These are phyloP conservation scores for Candida taoyuanica DNA, from an alignment of 805 yeast genomes.

Conservation along the genomic window DNA sequence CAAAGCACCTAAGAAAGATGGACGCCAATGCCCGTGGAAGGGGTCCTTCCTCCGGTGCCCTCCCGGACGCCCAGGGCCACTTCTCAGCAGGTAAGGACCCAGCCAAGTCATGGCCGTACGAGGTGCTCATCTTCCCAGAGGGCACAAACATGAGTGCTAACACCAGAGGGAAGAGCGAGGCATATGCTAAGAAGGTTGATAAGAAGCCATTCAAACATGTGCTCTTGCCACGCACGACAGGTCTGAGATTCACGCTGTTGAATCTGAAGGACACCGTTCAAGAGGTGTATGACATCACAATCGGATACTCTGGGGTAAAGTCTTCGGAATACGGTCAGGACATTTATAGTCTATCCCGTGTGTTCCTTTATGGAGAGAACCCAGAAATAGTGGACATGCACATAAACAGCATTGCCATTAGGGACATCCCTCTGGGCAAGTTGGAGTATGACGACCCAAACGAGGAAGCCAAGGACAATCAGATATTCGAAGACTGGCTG, in stretches of 20 bases:
- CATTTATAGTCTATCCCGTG: conserved; percentile 56
- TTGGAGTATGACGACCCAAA: conserved; percentile 40
- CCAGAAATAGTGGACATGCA: conserved; percentile 66
- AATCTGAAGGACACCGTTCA: conserved; percentile 49
- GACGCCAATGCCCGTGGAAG: conserved; percentile 57
- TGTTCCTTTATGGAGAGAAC: conserved; percentile 65
- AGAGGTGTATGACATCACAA: conserved; percentile 73
- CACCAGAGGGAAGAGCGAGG: conserved; percentile 54
- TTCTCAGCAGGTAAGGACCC: conserved; percentile 21
- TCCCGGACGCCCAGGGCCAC: conserved; percentile 26
- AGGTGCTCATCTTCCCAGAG: conserved; percentile 83
- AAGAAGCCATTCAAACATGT: conserved; percentile 53
- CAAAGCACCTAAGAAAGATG: conserved; percentile 48
- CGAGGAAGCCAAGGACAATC: conserved; percentile 36
- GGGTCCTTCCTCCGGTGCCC: conserved; percentile 44
- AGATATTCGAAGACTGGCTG: conserved; percentile 71
- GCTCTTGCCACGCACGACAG: conserved; percentile 79
- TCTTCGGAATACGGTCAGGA: conserved; percentile 72
- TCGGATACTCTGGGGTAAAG: conserved; percentile 72
- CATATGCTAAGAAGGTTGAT: conserved; percentile 50
- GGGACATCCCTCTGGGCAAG: conserved; percentile 60
- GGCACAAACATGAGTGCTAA: conserved; percentile 80
- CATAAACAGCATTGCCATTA: conserved; percentile 50
- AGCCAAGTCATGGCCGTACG: conserved; percentile 50
- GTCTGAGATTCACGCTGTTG: conserved; percentile 62